Evolutionary conservation across 805 yeast species (phyloP), one percentile per base, ranked within the genome.

Genomic region (Clavispora phyllophila): DNA sequence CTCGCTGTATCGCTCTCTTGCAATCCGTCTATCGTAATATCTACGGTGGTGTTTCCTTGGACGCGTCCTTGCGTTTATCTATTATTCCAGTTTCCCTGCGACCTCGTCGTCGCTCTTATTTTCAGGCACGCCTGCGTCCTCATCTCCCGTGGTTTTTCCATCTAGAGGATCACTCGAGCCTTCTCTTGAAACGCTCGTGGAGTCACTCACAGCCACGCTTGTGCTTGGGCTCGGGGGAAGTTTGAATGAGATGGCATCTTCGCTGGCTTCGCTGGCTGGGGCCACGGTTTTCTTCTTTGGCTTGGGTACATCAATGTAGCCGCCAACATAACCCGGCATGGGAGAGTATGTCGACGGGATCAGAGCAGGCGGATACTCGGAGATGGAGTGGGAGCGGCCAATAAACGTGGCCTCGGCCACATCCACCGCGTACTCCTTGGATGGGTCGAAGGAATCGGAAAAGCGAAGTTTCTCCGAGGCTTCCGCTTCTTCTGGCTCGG

Each of bases 331-430:
- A 9, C 56, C 56, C 9, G 56, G 56, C 54, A 49, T 48, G 5
- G 55, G 55, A n/a, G 52, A 46, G 39, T 49, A 49, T 9, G 47
- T 42, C 13, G 50, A 44, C 9, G 55, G 52, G 18, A 51, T 49
- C 42, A 33, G 44, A 35, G 42, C 44, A 37, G 77, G 78, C 7
- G 79, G 78, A 40, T 68, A 64, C 41, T 68, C 75, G 5, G 75
- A 66, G 9, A 70, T 56, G 5, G 79, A 75, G 44, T 61, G 61
- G 23, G 72, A 65, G 49, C 79, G 48, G 20, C 18, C 26, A 4
- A 23, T 22, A 12, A n/a, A 15, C 18, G 4, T 10, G 15, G 13
- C 27, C 3, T 35, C 19, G 4, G 23, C 19, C 9, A 15, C 23
- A 13, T 26, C 32, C 6, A 36, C 15, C 19, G 17, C 32, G 12